Conservation (phyloP, 108 stramenopile species). For the Cyclostephanos invisitatus region DNA sequence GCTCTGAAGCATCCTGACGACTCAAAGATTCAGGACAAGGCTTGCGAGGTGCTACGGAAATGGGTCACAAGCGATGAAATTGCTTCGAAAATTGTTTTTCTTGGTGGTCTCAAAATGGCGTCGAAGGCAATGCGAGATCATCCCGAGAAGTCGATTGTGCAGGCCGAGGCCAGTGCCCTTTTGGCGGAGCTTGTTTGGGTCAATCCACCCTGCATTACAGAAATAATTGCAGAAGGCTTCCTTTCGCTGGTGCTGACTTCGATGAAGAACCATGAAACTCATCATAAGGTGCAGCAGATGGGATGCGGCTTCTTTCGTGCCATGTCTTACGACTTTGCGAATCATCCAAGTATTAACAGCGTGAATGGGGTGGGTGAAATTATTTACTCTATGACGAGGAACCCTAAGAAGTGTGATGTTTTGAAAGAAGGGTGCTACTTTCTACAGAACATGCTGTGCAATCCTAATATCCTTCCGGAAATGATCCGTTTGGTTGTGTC, state of each 20-base stretch:
- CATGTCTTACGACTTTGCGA: constrained; percentile 41
- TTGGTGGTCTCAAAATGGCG: constrained; percentile 28
- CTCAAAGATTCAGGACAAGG: constrained; percentile 32
- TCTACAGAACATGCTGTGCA: constrained; percentile 13
- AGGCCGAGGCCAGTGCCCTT: constrained; percentile 30
- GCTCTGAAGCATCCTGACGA: constrained; percentile 16
- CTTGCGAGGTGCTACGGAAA: constrained; percentile 25
- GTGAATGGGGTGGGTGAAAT: constrained; percentile 37
- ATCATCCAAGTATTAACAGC: constrained; percentile 22
- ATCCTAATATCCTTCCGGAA: neutral
- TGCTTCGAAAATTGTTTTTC: constrained; percentile 24
- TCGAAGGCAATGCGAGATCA: constrained; percentile 33
- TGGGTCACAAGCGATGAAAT: constrained; percentile 10
- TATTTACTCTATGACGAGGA: constrained; percentile 32
- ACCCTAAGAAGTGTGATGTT: constrained; percentile 18
- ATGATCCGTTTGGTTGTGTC: constrained; percentile 2
- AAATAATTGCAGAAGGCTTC: constrained; percentile 26
- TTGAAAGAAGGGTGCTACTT: constrained; percentile 31
- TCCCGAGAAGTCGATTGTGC: constrained; percentile 8
- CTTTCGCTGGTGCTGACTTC: constrained; percentile 21
- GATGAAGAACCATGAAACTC: constrained; percentile 23
- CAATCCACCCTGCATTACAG: constrained; percentile 14
- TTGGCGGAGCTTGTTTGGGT: constrained; percentile 20
- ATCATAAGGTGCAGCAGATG: constrained; percentile 31
- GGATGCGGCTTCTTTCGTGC: constrained; percentile 39